phyloP scores from a whole-genome alignment of 345 rosid species.

The Brassica cretica region DNA sequence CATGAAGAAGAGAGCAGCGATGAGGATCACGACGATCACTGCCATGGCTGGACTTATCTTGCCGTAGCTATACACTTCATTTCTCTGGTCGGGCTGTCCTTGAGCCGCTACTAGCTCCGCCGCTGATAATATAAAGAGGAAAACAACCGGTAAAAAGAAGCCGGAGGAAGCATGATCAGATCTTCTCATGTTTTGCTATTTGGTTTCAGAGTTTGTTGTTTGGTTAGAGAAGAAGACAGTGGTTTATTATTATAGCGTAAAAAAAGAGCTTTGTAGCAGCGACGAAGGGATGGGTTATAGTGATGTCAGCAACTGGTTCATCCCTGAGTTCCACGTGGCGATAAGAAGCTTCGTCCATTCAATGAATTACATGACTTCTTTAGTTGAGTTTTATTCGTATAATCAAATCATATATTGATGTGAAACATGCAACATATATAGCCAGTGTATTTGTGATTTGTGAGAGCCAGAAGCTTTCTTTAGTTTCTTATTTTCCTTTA shows the following conservation, averaged over 20 bases:
- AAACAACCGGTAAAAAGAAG: slow-evolving; percentile 15
- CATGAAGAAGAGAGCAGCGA: slow-evolving; percentile 81
- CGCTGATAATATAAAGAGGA: slow-evolving; percentile 24
- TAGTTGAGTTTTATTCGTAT: neutral
- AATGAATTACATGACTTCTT: neutral
- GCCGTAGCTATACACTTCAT: slow-evolving; percentile 33
- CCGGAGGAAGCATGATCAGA: slow-evolving; percentile 24
- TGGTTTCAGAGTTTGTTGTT: neutral
- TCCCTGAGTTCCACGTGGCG: slow-evolving; percentile 40
- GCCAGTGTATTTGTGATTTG: neutral
- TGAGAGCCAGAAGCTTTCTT: neutral
- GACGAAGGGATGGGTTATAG: neutral
- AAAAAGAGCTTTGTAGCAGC: neutral
- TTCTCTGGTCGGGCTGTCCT: slow-evolving; percentile 5
- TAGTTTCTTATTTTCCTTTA: neutral
- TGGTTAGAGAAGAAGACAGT: slow-evolving; percentile 2
- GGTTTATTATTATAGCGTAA: slow-evolving; percentile 26
- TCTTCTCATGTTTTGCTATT: slow-evolving; percentile 18
- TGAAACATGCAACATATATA: neutral
- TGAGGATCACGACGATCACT: slow-evolving; percentile 63
- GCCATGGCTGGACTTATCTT: slow-evolving; percentile 80
- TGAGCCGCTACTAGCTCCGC: slow-evolving; percentile 35
- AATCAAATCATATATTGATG: neutral
- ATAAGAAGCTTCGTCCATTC: neutral
- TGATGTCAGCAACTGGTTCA: slow-evolving; percentile 40